Evolutionary conservation across 345 rosid genomes (phyloP).

Genomic region (Citrus cavaleriei): DNA sequence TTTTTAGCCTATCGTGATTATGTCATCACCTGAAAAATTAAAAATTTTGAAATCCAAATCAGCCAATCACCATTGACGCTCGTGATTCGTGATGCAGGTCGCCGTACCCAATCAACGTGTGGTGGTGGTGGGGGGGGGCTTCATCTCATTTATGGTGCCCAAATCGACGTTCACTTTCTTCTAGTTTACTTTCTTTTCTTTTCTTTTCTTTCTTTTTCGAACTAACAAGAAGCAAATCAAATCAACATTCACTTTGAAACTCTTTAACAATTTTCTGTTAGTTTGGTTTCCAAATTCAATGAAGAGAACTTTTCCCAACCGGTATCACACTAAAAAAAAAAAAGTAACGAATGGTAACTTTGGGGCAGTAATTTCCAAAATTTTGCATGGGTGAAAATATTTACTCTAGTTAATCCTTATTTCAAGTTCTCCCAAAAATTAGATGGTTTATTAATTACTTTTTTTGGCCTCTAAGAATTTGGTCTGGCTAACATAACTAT

Average conservation of each 20-base stretch:
- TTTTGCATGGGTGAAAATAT: background rate
- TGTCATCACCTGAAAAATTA: background rate
- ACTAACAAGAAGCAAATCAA: background rate
- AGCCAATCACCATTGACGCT: background rate
- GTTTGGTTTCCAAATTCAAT: background rate
- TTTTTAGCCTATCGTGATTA: constrained; percentile 1
- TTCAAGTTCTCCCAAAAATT: background rate
- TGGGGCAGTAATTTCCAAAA: background rate
- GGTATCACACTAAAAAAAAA: background rate
- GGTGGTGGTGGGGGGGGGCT: background rate
- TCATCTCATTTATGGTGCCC: constrained; percentile 1
- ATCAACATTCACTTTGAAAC: background rate
- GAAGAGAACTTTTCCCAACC: background rate
- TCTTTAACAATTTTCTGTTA: background rate
- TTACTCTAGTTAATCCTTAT: too few relatives aligned
- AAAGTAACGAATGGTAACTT: too few relatives aligned
- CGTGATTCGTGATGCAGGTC: constrained; percentile 22
- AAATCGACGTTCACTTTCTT: background rate
- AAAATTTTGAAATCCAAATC: background rate
- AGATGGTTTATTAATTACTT: background rate
- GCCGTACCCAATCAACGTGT: constrained; percentile 13
- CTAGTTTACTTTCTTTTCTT: background rate
- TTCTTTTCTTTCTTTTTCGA: background rate
- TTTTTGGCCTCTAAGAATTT: too few relatives aligned
- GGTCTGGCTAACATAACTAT: too few relatives aligned